Conservation (phyloP, 345 rosid species). For the Cardamine chenopodiifolia region DNA sequence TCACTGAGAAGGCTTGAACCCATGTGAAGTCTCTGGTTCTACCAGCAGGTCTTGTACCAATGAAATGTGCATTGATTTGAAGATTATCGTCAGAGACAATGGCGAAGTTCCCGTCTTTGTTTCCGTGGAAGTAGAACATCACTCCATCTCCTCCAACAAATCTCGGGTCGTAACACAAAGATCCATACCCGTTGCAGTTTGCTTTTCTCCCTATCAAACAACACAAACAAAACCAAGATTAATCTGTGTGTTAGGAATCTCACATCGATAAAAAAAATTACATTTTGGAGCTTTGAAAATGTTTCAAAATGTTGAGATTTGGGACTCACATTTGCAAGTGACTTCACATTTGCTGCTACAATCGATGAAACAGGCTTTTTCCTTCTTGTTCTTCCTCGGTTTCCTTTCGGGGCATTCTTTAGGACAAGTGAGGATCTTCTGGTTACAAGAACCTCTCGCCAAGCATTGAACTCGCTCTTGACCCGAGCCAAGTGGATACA, state of each 20-base stretch:
- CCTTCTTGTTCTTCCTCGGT: slow-evolving; percentile 56
- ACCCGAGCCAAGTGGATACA: slow-evolving; percentile 44
- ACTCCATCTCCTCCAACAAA: slow-evolving; percentile 81
- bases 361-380: slow-evolving; percentile 68
- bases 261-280: background rate
- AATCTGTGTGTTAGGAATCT: background rate
- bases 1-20: slow-evolving; percentile 69
- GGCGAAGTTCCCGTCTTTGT: slow-evolving; percentile 66
- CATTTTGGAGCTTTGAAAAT: background rate
- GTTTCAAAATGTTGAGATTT: background rate
- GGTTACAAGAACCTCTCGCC: slow-evolving; percentile 58
- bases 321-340: slow-evolving; percentile 71
- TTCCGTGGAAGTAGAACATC: slow-evolving; percentile 82
- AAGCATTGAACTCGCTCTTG: slow-evolving; percentile 59
- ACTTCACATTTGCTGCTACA: slow-evolving; percentile 88
- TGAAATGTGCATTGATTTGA: slow-evolving; percentile 73
- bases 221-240: background rate
- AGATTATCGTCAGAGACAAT: slow-evolving; percentile 63
- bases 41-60: slow-evolving; percentile 59
- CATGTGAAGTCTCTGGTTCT: slow-evolving; percentile 71
- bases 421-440: slow-evolving; percentile 65
- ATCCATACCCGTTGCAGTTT: slow-evolving; percentile 60
- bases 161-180: slow-evolving; percentile 80
- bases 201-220: slow-evolving; percentile 52
- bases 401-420: slow-evolving; percentile 66